phyloP scores from a whole-genome alignment of 257 asterid genomes.

The Ilex aquifolium region DNA sequence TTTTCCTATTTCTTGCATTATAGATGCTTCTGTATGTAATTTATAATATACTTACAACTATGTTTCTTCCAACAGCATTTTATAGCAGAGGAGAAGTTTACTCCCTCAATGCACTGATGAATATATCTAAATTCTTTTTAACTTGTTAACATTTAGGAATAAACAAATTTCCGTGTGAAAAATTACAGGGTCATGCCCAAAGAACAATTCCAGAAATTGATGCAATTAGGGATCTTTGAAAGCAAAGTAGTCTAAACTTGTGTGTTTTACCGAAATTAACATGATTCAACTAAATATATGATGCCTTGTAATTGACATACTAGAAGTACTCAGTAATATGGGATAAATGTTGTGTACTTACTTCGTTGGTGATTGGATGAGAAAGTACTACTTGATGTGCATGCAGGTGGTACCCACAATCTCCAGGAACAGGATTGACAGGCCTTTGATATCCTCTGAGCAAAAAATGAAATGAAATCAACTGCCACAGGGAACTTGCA shows the following conservation, averaged over 20 bases:
- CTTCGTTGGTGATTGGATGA: conserved; percentile 74
- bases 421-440: conserved; percentile 93
- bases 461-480: conserved; percentile 14
- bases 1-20: no score
- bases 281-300: no score
- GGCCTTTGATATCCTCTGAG: conserved; percentile 81
- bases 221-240: background rate
- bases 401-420: conserved; percentile 90
- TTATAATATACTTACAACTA: no score
- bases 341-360: conserved; percentile 17
- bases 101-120: no score
- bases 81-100: no score
- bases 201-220: no score
- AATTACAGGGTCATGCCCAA: no score
- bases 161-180: no score
- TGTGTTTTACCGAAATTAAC: background rate
- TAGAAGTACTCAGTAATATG: background rate
- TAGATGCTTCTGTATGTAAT: no score
- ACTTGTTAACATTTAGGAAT: no score
- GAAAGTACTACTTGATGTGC: conserved; percentile 63
- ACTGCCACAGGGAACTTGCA: background rate
- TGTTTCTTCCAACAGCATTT: no score
- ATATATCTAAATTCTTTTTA: no score
- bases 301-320: background rate
- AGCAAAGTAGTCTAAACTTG: background rate